Evolutionary conservation across 176 grass and related monocot species (phyloP).

Genomic region (Typha latifolia): DNA sequence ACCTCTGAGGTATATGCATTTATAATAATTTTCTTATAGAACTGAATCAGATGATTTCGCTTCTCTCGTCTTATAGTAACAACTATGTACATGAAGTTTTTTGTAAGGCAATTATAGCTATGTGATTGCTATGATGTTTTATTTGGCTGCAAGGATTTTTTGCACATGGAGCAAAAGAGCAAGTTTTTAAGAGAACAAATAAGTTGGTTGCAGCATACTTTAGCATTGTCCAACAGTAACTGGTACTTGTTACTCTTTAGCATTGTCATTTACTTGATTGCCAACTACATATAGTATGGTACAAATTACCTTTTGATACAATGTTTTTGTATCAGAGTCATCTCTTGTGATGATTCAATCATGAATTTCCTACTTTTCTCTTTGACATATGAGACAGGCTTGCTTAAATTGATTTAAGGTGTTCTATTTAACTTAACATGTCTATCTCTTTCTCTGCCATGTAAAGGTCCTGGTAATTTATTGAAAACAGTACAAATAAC

Average conservation of each 20-base stretch:
- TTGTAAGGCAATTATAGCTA: not conserved
- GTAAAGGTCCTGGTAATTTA: not conserved
- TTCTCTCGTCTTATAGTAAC: too few species aligned
- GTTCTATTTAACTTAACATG: not conserved
- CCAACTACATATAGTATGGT: too few species aligned
- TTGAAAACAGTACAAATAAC: not conserved
- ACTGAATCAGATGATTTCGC: too few species aligned
- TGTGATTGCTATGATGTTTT: not conserved
- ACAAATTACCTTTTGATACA: not conserved
- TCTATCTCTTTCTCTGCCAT: not conserved
- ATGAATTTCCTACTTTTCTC: too few species aligned
- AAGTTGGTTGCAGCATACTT: constrained; percentile 31
- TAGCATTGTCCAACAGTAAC: constrained; percentile 11
- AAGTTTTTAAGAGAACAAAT: constrained; percentile 25
- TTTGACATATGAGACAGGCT: too few species aligned
- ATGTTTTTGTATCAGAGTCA: not conserved
- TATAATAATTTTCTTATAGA: too few species aligned
- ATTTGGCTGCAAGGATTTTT: constrained; percentile 29
- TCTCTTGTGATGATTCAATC: too few species aligned
- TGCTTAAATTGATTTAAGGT: too few species aligned
- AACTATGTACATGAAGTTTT: not conserved
- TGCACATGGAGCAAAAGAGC: constrained; percentile 24
- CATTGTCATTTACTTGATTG: not conserved
- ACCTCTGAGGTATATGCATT: too few species aligned
- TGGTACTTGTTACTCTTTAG: constrained; percentile 28